Base-by-base conservation (phyloP, 805 yeast genomes). In the Ogataea pini region DNA sequence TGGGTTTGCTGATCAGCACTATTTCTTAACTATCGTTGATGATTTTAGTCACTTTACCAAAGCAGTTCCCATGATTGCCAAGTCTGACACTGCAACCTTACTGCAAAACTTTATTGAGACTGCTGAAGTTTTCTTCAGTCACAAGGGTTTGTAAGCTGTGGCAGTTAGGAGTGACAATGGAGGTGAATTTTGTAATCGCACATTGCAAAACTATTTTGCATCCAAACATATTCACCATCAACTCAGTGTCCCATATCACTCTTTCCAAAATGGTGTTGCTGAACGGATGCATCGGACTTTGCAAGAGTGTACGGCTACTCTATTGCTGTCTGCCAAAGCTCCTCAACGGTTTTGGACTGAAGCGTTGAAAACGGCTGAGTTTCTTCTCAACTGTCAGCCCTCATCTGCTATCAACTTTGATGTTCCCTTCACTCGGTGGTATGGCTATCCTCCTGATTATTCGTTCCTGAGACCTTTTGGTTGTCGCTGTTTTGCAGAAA, bases 21-120 rank as follows among this genome's bases (percentile, higher is more conserved):
- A 44, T n/a, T 50, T 50, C 27, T 17, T 50, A 5, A 50, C 49
- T 3, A 44, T 47, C 29, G 51, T 47, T 22, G 51, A 50, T 37
- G 48, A 47, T 27, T 47, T 16, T 17, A 36, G 44, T 8, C 22
- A 47, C 7, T 44, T 18, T 28, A 9, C 42, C 22, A 25, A 16
- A 13, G 42, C 24, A 18, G 14, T 25, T 25, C 42, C 31, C n/a
- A 36, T 36, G 27, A 13, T 19, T 19, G 27, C 24, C n/a, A 36
- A 36, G 27, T 36, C 38, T 4, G 38, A 36, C n/a, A n/a, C 27
- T 18, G n/a, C 38, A 9, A 16, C 5, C 19, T 33, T 7, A 5
- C 12, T 33, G 20, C 36, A 33, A 12, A 17, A 36, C 3, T 36
- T 17, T 17, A 36, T 36, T 36, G 38, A 36, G 25, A 17, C 24